Base-by-base conservation (phyloP, 371 early-diverging fungal species). In the Capniomyces stellatus region DNA sequence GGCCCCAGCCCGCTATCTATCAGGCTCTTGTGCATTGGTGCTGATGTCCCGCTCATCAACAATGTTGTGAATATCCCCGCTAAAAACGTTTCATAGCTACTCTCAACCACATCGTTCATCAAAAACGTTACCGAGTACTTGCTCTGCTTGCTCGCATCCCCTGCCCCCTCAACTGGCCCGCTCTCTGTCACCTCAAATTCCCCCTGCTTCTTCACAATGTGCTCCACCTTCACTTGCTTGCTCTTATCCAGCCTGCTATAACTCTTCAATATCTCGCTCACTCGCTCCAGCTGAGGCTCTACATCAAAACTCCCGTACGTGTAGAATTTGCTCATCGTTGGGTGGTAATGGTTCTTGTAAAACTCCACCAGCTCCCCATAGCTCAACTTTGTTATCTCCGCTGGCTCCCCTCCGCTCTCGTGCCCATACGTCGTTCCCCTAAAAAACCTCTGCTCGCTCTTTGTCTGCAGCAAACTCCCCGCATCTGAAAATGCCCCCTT, bases 1-100 rank as follows among this genome's bases (percentile, higher is more conserved):
- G 87, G 76, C 15, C 92, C 94, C n/a, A 95, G 63, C 43, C 85
- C 82, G 35, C 85, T 76, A 61, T 92, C 92, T 43, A 95, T 90
- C 62, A 95, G 71, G n/a, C 88, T 86, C 65, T 90, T 75, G 66
- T 90, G 88, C 86, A 95, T 84, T 13, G 96, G 96, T 12, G 91
- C 80, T 18, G 91, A 79, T 47, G 87, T 81, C 24, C 94, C 93
- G 64, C 85, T 83, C 22, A 85, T 66, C 22, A 95, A 71, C 49
- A 95, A 72, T 52, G 75, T 77, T 2, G 86, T 77, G 22, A 94
- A 72, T 28, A 94, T 62, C 24, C 78, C 71, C 71, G 89, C 73
- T 3, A 82, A 77, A 55, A 92, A 86, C 2, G 88, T 78, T 59
- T 87, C 87, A 60, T 84, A 84, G 0, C 77, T 69, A 35, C 15